Conservation (phyloP, 108 stramenopile genomes). For the Skeletonema menzelii region DNA sequence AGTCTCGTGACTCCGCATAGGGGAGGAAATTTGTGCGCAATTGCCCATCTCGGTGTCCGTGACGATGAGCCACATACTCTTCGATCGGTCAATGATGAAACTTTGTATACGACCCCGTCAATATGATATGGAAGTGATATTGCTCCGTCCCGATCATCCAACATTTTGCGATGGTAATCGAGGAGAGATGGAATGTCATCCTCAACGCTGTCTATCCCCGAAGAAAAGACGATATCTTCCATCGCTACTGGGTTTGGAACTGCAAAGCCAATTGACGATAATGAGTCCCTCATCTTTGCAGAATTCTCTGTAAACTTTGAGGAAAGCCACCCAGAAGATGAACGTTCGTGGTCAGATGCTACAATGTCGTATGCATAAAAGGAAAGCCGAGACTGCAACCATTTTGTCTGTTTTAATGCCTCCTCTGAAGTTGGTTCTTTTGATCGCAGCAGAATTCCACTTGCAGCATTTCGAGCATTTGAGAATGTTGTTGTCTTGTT, state of each 20-base stretch:
- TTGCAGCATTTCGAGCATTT: conserved; percentile 93
- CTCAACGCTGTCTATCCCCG: conserved; percentile 16
- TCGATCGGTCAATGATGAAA: conserved; percentile 52
- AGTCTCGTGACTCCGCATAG: conserved; percentile 66
- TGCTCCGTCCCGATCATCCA: conserved; percentile 43
- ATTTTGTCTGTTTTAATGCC: conserved; percentile 24
- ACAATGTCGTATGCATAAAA: conserved; percentile 92
- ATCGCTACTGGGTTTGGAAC: conserved; percentile 51
- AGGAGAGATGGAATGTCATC: conserved; percentile 39
- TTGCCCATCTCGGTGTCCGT: conserved; percentile 88
- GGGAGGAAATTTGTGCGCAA: conserved; percentile 92
- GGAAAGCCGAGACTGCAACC: conserved; percentile 54
- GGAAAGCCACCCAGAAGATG: not conserved
- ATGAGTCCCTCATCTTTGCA: conserved; percentile 32
- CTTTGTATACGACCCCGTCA: conserved; percentile 95
- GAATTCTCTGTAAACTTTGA: conserved; percentile 25
- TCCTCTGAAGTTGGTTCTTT: conserved; percentile 54
- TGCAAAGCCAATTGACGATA: conserved; percentile 63
- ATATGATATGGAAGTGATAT: conserved; percentile 66
- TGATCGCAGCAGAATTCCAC: conserved; percentile 83
- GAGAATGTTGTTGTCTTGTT: conserved; percentile 49
- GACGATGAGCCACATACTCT: conserved; percentile 64
- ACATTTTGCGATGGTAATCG: conserved; percentile 54
- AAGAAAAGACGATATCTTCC: conserved; percentile 36
- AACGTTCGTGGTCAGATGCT: not conserved